These are phyloP conservation scores for Akanthomyces uredinophilus DNA, from an alignment of 2,329 filamentous ascomycete genomes.

Conservation along the genomic window DNA sequence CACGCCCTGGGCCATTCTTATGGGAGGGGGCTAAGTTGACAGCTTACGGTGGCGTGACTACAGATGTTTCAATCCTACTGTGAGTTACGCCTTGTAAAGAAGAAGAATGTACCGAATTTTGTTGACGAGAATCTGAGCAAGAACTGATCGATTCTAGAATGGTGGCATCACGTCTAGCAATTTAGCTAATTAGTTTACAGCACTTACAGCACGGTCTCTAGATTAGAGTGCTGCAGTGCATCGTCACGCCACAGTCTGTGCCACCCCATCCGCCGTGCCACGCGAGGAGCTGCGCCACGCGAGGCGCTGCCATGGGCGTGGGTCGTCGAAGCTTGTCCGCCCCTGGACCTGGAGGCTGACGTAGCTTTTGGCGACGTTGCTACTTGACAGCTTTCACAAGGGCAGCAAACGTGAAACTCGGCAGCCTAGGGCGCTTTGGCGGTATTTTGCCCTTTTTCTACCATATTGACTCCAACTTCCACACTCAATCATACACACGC, in stretches of 20 bases:
- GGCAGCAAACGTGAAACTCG: conserved; percentile 3
- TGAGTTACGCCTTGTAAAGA: not conserved
- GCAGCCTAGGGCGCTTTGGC: not conserved
- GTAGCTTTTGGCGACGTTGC: conserved; percentile 8
- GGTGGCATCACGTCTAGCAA: too few species aligned
- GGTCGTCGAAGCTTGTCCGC: not conserved
- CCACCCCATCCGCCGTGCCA: too few species aligned
- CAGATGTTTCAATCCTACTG: too few species aligned
- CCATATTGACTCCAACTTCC: not conserved
- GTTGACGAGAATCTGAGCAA: too few species aligned
- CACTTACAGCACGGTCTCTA: too few species aligned
- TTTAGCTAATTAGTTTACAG: too few species aligned
- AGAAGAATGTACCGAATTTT: too few species aligned
- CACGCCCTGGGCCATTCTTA: too few species aligned
- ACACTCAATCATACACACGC: not conserved
- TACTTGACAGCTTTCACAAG: conserved; percentile 1
- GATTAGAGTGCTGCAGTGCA: too few species aligned
- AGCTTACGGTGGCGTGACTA: too few species aligned
- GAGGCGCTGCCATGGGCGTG: not conserved
- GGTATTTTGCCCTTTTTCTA: not conserved
- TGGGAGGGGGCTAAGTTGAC: too few species aligned
- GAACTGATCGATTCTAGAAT: too few species aligned
- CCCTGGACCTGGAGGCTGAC: conserved; percentile 7
- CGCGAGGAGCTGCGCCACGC: not conserved
- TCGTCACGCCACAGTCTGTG: not conserved